Evolutionary conservation across 805 yeast genomes (phyloP), one percentile per base, ranked within the genome.

Genomic region (Limtongia smithiae): DNA sequence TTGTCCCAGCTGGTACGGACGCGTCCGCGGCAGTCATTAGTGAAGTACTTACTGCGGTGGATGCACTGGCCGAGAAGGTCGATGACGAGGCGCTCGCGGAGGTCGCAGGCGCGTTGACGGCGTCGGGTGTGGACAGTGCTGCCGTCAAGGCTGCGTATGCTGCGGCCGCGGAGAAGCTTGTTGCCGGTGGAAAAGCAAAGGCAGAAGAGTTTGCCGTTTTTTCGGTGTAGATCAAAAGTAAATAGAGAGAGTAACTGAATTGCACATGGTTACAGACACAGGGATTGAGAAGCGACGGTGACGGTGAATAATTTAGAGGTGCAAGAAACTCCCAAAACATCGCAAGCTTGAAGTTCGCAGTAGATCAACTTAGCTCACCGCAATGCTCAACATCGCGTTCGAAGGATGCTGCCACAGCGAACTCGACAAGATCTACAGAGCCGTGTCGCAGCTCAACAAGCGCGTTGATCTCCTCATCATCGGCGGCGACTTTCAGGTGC

Each of bases 381-480:
- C 21, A 14, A 43, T 36, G 37, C 27, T 63, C 37, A 65, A 61
- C 40, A 67, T 89, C 14, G 95, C 94, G 4, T 74, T 89, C 0
- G 89, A 85, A 62, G 97, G 97, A 8, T 90, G 97, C 62, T 80
- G 94, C 57, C 97, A 90, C 66, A 96, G 97, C 2, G 82, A 79
- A 44, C 73, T 90, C 33, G 69, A 79, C 54, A 58, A 62, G 14
- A 82, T 89, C 1, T 88, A 87, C 61, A 41, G 60, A 9, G 45
- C 60, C 2, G 64, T 77, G 11, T 28, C 33, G 24, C 40, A 43
- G 15, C 41, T 51, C 12, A 38, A 45, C 7, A 44, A 57, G 3
- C 59, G 62, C 2, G 75, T 80, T 0, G 85, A 83, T 30, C 65
- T 85, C 0, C 73, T 93, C 15, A 68, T 93, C 2, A 81, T 93